These are phyloP conservation scores for Penicillium odoratum DNA, from an alignment of 495 filamentous ascomycete species.

Conservation along the genomic window DNA sequence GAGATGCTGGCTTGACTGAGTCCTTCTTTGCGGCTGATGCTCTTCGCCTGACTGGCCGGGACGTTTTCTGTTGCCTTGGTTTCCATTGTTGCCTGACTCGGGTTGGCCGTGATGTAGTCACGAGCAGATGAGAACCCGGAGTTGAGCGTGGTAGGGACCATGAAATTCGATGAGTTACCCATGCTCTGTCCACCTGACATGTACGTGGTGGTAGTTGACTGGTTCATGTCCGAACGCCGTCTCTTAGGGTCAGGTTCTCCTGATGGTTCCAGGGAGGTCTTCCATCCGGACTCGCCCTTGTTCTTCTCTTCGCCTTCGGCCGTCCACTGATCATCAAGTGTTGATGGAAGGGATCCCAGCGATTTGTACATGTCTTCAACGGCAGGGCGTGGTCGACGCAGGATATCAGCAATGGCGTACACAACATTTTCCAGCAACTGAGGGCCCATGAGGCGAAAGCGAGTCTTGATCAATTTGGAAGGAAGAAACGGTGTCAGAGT, in stretches of 20 bases:
- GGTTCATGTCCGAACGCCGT: constrained; percentile 33
- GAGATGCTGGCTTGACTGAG: constrained; percentile 43
- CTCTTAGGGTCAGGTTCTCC: constrained; percentile 35
- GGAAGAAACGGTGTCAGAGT: constrained; percentile 64
- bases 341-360: constrained; percentile 45
- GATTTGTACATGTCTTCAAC: constrained; percentile 47
- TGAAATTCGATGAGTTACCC: constrained; percentile 32
- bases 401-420: constrained; percentile 61
- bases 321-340: constrained; percentile 65
- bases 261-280: constrained; percentile 23
- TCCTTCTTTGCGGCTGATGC: constrained; percentile 24
- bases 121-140: constrained; percentile 45
- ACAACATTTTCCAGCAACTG: constrained; percentile 53
- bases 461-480: constrained; percentile 40
- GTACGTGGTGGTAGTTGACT: constrained; percentile 24
- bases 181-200: constrained; percentile 30
- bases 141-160: constrained; percentile 37
- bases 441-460: constrained; percentile 60
- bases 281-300: constrained; percentile 38
- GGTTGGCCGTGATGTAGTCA: constrained; percentile 37
- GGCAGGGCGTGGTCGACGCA: constrained; percentile 57
- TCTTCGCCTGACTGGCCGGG: constrained; percentile 15
- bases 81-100: constrained; percentile 16
- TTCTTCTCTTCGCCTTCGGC: constrained; percentile 53
- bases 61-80: constrained; percentile 9